Percentiles rank a stretch among this genome's conserved stretches.
phyloP scores from a whole-genome alignment of 345 rosid genomes.

The Camelina neglecta region DNA sequence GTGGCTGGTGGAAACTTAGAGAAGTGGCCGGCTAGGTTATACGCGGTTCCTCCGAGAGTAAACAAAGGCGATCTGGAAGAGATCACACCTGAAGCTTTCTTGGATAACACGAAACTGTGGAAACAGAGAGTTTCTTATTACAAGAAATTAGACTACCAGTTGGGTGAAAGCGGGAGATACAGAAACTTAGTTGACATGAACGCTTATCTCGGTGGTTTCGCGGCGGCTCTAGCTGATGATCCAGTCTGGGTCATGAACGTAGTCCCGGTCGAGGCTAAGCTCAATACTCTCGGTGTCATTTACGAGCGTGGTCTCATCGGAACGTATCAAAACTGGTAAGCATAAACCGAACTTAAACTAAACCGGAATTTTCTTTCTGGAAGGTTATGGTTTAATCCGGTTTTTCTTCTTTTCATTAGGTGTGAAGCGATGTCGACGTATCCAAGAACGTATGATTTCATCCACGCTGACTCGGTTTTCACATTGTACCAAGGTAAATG shows the following conservation, averaged over 20 bases:
- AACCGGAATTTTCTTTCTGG: neutral
- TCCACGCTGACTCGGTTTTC: slow-evolving; percentile 82
- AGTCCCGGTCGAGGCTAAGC: slow-evolving; percentile 66
- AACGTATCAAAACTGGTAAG: slow-evolving; percentile 91
- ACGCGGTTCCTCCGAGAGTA: slow-evolving; percentile 79
- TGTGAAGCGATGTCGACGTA: slow-evolving; percentile 94
- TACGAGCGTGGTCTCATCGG: slow-evolving; percentile 92
- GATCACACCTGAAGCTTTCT: slow-evolving; percentile 56
- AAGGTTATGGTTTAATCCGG: slow-evolving; percentile 13
- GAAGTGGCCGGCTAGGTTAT: slow-evolving; percentile 86
- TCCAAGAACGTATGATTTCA: slow-evolving; percentile 91
- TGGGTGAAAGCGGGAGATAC: slow-evolving; percentile 74
- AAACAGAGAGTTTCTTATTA: slow-evolving; percentile 68
- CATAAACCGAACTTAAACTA: neutral
- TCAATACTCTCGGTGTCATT: slow-evolving; percentile 77
- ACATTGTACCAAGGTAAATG: slow-evolving; percentile 73
- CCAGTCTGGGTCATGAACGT: slow-evolving; percentile 91
- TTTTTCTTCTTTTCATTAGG: slow-evolving; percentile 20
- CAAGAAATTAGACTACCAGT: slow-evolving; percentile 66
- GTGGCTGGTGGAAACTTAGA: slow-evolving; percentile 70
- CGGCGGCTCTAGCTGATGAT: slow-evolving; percentile 74
- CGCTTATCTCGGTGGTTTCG: slow-evolving; percentile 78
- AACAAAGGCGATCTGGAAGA: slow-evolving; percentile 59
- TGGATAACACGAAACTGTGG: slow-evolving; percentile 70
- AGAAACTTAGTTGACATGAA: slow-evolving; percentile 94